phyloP scores from a whole-genome alignment of 441 rosid species.

The Euphorbia celastroides region DNA sequence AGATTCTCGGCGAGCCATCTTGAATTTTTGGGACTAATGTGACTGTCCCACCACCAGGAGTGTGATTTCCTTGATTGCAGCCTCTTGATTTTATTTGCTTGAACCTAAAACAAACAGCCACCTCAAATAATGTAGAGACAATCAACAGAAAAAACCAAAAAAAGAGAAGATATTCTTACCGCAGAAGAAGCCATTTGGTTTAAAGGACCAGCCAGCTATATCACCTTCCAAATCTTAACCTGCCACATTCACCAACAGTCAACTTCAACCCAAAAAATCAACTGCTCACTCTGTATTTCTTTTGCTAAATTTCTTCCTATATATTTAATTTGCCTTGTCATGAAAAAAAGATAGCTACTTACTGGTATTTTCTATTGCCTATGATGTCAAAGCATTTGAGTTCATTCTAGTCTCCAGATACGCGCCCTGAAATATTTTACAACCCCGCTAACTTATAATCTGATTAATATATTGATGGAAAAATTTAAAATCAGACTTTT shows the following conservation, averaged over 20 bases:
- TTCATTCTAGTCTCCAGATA: too few species aligned
- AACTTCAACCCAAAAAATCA: background rate
- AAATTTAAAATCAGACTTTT: background rate
- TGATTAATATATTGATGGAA: background rate
- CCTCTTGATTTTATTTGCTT: conserved; percentile 45
- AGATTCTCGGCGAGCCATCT: conserved; percentile 92
- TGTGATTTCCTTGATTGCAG: conserved; percentile 65
- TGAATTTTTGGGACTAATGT: conserved; percentile 72
- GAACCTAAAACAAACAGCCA: conserved; percentile 28
- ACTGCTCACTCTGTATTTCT: background rate
- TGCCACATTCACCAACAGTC: conserved; percentile 3
- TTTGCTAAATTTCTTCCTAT: too few species aligned
- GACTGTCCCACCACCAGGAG: conserved; percentile 99
- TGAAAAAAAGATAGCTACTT: too few species aligned
- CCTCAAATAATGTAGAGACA: background rate
- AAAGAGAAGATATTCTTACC: conserved; percentile 26
- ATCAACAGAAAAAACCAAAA: too few species aligned
- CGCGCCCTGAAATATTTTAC: too few species aligned
- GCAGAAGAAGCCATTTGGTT: conserved; percentile 24
- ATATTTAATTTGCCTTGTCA: too few species aligned
- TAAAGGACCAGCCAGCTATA: too few species aligned
- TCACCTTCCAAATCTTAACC: conserved; percentile 6
- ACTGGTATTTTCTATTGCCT: too few species aligned
- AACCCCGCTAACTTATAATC: too few species aligned
- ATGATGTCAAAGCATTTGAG: too few species aligned